A percentile compares a stretch with the other conserved stretches of the same genome.
Evolutionary conservation across 192 early-diverging fungal genomes (phyloP).

Genomic region (Backusella psychrophila): DNA sequence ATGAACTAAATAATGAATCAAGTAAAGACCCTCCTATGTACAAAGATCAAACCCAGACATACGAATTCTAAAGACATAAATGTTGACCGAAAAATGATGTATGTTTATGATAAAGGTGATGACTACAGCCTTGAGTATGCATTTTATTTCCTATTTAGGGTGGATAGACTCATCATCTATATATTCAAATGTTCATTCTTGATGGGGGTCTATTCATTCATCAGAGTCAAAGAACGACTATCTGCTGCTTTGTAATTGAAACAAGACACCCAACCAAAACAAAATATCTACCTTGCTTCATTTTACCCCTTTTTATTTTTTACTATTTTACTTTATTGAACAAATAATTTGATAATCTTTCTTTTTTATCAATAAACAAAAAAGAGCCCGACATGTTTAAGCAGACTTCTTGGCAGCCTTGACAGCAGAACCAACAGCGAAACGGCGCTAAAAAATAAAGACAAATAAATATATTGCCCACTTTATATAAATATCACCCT

Average conservation of each 20-base stretch:
- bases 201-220: too few relatives aligned
- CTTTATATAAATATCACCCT: neutral
- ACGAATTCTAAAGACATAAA: too few relatives aligned
- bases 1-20: too few relatives aligned
- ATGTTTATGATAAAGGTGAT: too few relatives aligned
- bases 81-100: too few relatives aligned
- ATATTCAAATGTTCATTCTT: too few relatives aligned
- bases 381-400: slow-evolving; percentile 11
- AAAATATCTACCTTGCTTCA: neutral
- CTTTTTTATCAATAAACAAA: slow-evolving; percentile 19
- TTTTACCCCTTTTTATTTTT: neutral
- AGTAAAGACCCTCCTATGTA: too few relatives aligned
- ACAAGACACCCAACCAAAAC: neutral
- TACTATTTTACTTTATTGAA: neutral
- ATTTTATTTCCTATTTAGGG: too few relatives aligned
- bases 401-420: slow-evolving; percentile 6
- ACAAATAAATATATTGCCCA: neutral
- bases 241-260: neutral
- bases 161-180: too few relatives aligned
- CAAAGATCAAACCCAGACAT: too few relatives aligned
- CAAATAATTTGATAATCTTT: slow-evolving; percentile 5
- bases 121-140: too few relatives aligned
- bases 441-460: slow-evolving; percentile 7
- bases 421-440: slow-evolving; percentile 11
- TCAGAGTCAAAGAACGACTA: too few relatives aligned